Evolutionary conservation across 768 basidiomycete genomes (phyloP), one percentile per base, ranked within the genome.

Genomic region (Suillus plorans): DNA sequence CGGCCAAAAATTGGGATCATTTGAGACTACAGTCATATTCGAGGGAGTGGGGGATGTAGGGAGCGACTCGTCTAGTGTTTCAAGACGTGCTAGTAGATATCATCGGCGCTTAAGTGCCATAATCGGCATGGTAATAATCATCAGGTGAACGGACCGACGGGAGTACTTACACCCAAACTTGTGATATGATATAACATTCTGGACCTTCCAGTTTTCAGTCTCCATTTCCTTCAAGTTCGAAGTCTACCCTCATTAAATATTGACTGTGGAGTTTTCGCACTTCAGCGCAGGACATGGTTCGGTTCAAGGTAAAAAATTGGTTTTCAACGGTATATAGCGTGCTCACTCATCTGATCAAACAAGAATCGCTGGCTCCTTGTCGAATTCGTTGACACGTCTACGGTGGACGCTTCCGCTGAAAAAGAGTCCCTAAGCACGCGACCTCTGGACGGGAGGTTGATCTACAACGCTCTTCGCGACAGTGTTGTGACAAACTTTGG

Each of bases 291-390:
- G 31, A 20, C 53, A 55, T 55, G 53, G 53, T 55, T 55, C 53
- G 53, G 53, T 55, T 55, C 53, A 55, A 55, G 53, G 53, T 55
- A 55, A 7, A 34, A n/a, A 34, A 7, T 6, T 36, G 10, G 6
- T 55, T 55, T 12, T 55, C 31, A 36, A n/a, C 20, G 5, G 34
- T 5, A 7, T n/a, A 10, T n/a, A n/a, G 31, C 53, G 6, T n/a
- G 34, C 34, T 55, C 12, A 36, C 20, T 34, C 31, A n/a, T n/a
- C 0, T 13, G 6, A 6, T 36, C 61, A 31, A 63, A 55, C 20
- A 67, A 94, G 93, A 95, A 95, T 74, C 86, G 94, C 44, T 95
- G 94, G 91, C 77, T 96, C 13, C 86, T 97, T 39, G 88, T 95
- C 62, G 94, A 97, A 76, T 89, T 96, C 71, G 84, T 55, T 2